Percentiles rank a stretch among this genome's conserved stretches.
These are phyloP conservation scores for Aspergillus sp. DNA, from an alignment of 2,329 filamentous ascomycete genomes.

Conservation along the genomic window DNA sequence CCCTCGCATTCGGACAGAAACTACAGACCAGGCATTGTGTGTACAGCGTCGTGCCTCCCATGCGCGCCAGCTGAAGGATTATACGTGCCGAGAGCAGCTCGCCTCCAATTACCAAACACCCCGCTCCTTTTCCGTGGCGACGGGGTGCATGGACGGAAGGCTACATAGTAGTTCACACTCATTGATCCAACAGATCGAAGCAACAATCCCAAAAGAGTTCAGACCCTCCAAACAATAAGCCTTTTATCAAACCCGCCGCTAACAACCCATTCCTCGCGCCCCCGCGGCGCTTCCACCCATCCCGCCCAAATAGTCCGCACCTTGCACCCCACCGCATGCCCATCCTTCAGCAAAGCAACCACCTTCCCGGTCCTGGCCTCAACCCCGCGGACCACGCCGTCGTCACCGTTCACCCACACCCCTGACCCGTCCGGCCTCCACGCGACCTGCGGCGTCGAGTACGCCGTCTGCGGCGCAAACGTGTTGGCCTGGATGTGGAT, in stretches of 20 bases:
- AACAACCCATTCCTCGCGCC: conserved; percentile 45
- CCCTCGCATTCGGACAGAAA: conserved; percentile 9
- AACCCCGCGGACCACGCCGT: conserved; percentile 52
- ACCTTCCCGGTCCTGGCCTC: conserved; percentile 52
- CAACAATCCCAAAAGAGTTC: not conserved
- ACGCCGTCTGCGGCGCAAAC: conserved; percentile 54
- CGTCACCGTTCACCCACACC: conserved; percentile 57
- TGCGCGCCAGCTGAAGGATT: conserved; percentile 60
- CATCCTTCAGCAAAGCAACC: conserved; percentile 38
- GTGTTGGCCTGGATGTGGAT: conserved; percentile 53
- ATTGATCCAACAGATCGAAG: not conserved
- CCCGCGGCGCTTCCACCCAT: conserved; percentile 21
- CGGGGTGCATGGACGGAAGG: conserved; percentile 41
- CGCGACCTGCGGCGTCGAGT: conserved; percentile 52
- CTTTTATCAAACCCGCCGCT: conserved; percentile 57
- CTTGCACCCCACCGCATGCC: conserved; percentile 50
- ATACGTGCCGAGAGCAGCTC: conserved; percentile 54
- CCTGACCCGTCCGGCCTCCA: conserved; percentile 55
- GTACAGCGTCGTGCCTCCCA: conserved; percentile 56
- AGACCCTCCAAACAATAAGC: conserved; percentile 47
- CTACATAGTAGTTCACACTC: too few relatives aligned
- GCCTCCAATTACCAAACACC: conserved; percentile 43
- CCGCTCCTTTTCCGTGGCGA: conserved; percentile 30
- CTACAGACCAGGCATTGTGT: conserved; percentile 62
- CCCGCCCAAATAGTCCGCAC: conserved; percentile 51